Percentiles rank a stretch among this genome's conserved stretches.
These are phyloP conservation scores for Clarireedia homoeocarpa DNA, from an alignment of 2,329 filamentous ascomycete species.

Conservation along the genomic window DNA sequence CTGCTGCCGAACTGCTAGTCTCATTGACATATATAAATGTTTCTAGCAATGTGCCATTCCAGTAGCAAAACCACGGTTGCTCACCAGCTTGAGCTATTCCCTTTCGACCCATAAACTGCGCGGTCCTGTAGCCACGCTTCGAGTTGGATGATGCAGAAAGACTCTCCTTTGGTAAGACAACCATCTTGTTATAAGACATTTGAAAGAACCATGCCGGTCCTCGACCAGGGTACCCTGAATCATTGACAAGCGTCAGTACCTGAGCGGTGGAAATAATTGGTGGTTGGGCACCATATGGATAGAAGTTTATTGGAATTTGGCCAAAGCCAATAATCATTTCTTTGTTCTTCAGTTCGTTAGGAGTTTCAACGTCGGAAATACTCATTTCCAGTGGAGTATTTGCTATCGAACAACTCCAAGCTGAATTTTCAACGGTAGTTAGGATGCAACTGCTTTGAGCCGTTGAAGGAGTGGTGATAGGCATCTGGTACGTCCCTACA, in stretches of 20 bases:
- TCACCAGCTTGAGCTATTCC: constrained; percentile 44
- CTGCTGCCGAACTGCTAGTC: constrained; percentile 15
- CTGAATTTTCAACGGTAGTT: constrained; percentile 43
- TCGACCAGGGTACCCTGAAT: constrained; percentile 45
- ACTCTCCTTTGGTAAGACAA: constrained; percentile 37
- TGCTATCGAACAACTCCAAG: constrained; percentile 55
- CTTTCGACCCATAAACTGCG: constrained; percentile 23
- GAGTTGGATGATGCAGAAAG: constrained; percentile 10
- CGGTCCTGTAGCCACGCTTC: constrained; percentile 12
- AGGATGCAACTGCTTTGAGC: constrained; percentile 49
- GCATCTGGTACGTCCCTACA: constrained; percentile 49
- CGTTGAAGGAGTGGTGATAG: constrained; percentile 40
- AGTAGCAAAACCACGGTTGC: constrained; percentile 61
- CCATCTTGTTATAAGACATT: constrained; percentile 54
- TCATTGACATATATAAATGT: constrained; percentile 55
- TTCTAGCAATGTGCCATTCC: constrained; percentile 60
- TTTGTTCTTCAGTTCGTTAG: constrained; percentile 23
- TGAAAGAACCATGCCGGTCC: constrained; percentile 60
- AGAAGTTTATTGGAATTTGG: constrained; percentile 32
- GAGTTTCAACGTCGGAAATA: constrained; percentile 12
- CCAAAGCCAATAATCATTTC: constrained; percentile 31
- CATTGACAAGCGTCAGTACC: constrained; percentile 45
- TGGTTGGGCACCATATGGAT: constrained; percentile 55
- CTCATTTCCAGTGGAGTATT: constrained; percentile 18
- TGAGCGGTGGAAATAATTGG: constrained; percentile 40